These are phyloP conservation scores for Bremia lactucae DNA, from an alignment of 352 stramenopile species.

Conservation along the genomic window DNA sequence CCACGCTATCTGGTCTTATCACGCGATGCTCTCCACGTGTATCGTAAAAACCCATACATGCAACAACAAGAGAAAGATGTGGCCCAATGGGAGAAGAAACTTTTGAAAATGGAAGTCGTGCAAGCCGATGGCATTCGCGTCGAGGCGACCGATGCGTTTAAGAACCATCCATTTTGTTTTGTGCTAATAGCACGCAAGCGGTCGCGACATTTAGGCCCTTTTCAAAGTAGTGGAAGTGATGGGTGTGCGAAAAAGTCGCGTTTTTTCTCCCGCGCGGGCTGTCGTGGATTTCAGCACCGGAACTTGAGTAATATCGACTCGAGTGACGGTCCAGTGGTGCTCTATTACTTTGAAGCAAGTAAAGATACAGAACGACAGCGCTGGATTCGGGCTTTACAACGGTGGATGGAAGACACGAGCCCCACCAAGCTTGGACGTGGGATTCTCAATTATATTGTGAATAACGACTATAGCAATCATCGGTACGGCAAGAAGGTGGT, in stretches of 20 bases:
- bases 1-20: constrained; percentile 62
- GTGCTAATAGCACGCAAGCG: constrained; percentile 51
- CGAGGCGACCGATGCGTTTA: constrained; percentile 44
- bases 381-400: constrained; percentile 59
- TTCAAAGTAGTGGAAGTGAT: constrained; percentile 3
- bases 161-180: constrained; percentile 56
- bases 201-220: constrained; percentile 18
- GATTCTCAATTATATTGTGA: constrained; percentile 67
- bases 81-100: constrained; percentile 35
- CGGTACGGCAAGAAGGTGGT: constrained; percentile 55
- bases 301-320: constrained; percentile 51
- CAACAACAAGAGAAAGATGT: constrained; percentile 30
- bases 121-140: constrained; percentile 50
- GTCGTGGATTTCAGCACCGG: constrained; percentile 41
- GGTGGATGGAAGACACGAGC: constrained; percentile 58
- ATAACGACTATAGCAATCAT: constrained; percentile 54
- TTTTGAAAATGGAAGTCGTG: constrained; percentile 55
- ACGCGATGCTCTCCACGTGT: constrained; percentile 47
- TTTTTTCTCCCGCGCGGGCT: constrained; percentile 11
- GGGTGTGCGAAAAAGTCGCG: constrained; percentile 9
- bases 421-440: constrained; percentile 40
- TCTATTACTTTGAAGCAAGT: constrained; percentile 60
- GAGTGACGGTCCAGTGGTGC: constrained; percentile 34
- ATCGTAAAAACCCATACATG: constrained; percentile 52
- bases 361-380: constrained; percentile 53